phyloP scores from a whole-genome alignment of 768 basidiomycete species.

The Boletus sp. region DNA sequence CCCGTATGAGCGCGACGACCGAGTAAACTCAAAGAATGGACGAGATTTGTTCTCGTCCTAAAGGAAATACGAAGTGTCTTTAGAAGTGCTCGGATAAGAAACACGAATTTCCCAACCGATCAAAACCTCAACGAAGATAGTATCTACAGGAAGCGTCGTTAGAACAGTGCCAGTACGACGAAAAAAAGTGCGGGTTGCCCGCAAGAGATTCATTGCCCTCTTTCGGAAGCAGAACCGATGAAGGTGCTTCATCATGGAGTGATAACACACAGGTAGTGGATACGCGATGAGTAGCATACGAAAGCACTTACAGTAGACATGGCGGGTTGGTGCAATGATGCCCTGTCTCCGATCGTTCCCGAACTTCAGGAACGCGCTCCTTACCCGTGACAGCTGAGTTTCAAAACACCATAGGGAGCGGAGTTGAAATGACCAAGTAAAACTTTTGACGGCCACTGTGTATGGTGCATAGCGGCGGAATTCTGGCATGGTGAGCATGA shows the following conservation, averaged over 20 bases:
- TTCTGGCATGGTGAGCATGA: slow-evolving; percentile 33
- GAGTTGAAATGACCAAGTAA: slow-evolving; percentile 5
- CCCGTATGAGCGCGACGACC: slow-evolving; percentile 31
- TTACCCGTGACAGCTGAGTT: no score
- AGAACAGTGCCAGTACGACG: background rate
- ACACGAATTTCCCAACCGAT: background rate
- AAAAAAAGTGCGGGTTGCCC: slow-evolving; percentile 44
- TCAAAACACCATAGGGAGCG: slow-evolving; percentile 30
- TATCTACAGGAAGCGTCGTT: slow-evolving; percentile 1
- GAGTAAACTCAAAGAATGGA: slow-evolving; percentile 76
- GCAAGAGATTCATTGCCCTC: slow-evolving; percentile 74
- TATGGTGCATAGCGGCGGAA: background rate
- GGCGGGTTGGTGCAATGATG: no score
- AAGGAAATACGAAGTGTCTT: background rate
- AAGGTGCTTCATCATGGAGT: slow-evolving; percentile 45
- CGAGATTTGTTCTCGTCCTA: slow-evolving; percentile 76
- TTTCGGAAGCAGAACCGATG: slow-evolving; percentile 87
- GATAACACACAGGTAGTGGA: background rate
- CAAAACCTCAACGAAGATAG: background rate
- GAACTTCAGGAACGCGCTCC: no score
- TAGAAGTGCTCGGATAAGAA: background rate
- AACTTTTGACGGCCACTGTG: background rate
- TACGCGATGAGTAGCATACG: background rate
- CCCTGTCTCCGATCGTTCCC: no score
- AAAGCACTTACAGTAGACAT: slow-evolving; percentile 14